phyloP scores from a whole-genome alignment of 257 asterid genomes.

The Ophiorrhiza pumila region DNA sequence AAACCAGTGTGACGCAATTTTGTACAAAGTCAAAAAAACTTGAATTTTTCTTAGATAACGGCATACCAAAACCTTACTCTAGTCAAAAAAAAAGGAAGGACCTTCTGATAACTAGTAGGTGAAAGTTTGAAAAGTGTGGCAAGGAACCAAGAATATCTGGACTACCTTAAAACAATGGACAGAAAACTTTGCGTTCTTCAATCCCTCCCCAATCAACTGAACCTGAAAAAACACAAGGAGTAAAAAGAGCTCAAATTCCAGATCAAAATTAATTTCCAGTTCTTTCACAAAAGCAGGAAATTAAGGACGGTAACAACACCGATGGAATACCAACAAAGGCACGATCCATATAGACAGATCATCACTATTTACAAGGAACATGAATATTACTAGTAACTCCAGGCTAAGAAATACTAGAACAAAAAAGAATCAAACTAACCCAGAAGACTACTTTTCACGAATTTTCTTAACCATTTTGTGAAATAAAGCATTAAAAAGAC shows the following conservation, averaged over 20 bases:
- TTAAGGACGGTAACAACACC: neutral
- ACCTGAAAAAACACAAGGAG: slow-evolving; percentile 36
- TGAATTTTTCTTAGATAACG: slow-evolving; percentile 18
- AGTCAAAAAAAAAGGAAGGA: slow-evolving; percentile 35
- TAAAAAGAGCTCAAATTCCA: neutral
- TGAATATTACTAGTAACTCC: neutral
- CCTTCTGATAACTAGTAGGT: slow-evolving; percentile 20
- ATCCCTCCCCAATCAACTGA: slow-evolving; percentile 32
- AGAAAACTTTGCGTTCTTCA: slow-evolving; percentile 27
- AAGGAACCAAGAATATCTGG: slow-evolving; percentile 17
- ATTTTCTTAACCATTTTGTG: neutral
- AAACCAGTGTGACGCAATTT: slow-evolving; percentile 12
- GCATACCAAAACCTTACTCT: slow-evolving; percentile 11
- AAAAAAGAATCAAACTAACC: neutral
- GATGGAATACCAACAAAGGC: neutral
- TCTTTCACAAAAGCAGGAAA: neutral
- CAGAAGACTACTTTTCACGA: neutral
- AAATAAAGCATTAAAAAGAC: neutral
- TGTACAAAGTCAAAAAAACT: slow-evolving; percentile 33
- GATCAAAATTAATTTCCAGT: neutral
- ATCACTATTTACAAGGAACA: neutral
- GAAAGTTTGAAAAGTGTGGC: slow-evolving; percentile 32
- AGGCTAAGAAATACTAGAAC: neutral
- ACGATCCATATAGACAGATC: neutral
- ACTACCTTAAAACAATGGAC: slow-evolving; percentile 11